phyloP scores from a whole-genome alignment of 805 yeast genomes.

The Yarrowia keelungensis region DNA sequence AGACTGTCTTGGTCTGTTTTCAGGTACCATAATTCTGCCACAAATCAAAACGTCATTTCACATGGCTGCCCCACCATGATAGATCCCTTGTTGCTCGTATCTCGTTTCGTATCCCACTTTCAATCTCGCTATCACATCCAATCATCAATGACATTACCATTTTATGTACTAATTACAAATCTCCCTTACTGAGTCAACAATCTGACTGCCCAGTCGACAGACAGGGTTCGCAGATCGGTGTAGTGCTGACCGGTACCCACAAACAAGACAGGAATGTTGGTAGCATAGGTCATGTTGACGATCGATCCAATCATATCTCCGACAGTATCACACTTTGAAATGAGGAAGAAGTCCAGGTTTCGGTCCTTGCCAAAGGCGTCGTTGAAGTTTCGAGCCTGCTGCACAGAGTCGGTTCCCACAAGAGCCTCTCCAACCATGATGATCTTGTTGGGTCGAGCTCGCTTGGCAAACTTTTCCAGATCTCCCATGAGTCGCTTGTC shows the following conservation, averaged over 20 bases:
- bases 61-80: conserved; percentile 1
- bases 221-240: conserved; percentile 87
- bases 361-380: conserved; percentile 88
- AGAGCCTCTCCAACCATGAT: conserved; percentile 99
- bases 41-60: background rate
- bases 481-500: conserved; percentile 96
- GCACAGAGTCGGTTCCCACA: conserved; percentile 96
- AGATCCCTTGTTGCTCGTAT: background rate
- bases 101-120: too few species aligned
- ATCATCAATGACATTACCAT: background rate
- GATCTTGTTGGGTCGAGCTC: conserved; percentile 93
- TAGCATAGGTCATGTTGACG: conserved; percentile 97
- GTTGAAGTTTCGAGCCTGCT: conserved; percentile 92
- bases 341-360: conserved; percentile 84
- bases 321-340: conserved; percentile 95
- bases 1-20: background rate
- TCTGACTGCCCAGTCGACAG: conserved; percentile 91
- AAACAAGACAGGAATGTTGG: conserved; percentile 92
- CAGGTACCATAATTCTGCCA: background rate
- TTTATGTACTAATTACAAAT: background rate
- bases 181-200: conserved; percentile 66
- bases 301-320: conserved; percentile 95
- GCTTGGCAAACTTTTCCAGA: conserved; percentile 89
- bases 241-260: conserved; percentile 98
- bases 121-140: too few species aligned